Conservation (phyloP, 768 basidiomycete genomes). For the Coprinopsis sp. region DNA sequence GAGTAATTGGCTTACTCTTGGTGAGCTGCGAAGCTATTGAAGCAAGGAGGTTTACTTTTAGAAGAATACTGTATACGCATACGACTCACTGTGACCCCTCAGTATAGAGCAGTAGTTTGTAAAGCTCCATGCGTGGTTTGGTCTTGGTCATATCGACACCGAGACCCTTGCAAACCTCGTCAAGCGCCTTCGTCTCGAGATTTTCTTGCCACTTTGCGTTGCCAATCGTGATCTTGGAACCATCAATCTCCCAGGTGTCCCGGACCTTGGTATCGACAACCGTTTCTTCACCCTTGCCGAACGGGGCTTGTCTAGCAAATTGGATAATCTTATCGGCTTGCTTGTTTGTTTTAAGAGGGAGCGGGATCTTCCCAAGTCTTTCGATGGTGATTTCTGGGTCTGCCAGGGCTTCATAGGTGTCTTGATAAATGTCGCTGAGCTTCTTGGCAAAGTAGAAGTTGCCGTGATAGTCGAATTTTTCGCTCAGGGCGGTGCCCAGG, state of each 20-base stretch:
- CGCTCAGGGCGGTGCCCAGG: too few species aligned
- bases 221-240: conserved; percentile 1
- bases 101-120: conserved; percentile 42
- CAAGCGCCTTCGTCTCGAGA: conserved; percentile 21
- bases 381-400: too few species aligned
- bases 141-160: conserved; percentile 25
- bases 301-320: background rate
- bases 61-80: conserved; percentile 3
- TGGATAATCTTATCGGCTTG: background rate
- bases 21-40: conserved; percentile 3
- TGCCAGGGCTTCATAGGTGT: too few species aligned
- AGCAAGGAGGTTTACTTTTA: conserved; percentile 11
- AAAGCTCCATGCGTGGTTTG: conserved; percentile 22
- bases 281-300: background rate
- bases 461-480: too few species aligned
- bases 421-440: too few species aligned
- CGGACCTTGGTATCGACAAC: background rate
- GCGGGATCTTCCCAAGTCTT: too few species aligned
- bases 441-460: too few species aligned
- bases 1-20: conserved; percentile 17
- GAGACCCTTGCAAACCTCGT: conserved; percentile 24
- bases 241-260: background rate
- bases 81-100: conserved; percentile 39
- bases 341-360: background rate
- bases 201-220: conserved; percentile 36